Evolutionary conservation across 2,329 filamentous ascomycete species (phyloP).

Genomic region (Calcarisporium arbuscula): DNA sequence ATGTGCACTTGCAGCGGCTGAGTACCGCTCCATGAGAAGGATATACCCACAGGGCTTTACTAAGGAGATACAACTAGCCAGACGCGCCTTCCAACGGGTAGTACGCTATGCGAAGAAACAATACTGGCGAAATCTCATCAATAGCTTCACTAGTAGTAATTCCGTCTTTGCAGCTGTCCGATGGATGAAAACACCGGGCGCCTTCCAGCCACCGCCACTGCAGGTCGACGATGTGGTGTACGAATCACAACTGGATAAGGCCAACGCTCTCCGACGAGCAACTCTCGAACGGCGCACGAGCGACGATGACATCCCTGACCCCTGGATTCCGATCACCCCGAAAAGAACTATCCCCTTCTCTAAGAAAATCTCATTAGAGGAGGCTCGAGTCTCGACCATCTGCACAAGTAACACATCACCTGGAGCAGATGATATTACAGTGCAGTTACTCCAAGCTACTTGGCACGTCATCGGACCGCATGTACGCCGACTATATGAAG

Average conservation of each 20-base stretch:
- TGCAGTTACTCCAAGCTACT: neutral
- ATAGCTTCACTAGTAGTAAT: conserved; percentile 8
- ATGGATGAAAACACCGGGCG: conserved; percentile 8
- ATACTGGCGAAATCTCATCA: conserved; percentile 11
- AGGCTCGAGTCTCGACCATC: neutral
- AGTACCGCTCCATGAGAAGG: no score
- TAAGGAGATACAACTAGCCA: no score
- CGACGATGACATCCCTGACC: no score
- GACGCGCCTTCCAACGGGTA: conserved; percentile 7
- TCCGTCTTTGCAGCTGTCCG: conserved; percentile 10
- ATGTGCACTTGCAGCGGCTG: no score
- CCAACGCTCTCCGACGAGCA: no score
- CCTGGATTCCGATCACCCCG: no score
- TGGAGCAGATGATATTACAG: neutral
- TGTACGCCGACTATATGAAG: conserved; percentile 11
- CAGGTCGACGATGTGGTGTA: conserved; percentile 9
- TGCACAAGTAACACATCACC: conserved; percentile 1
- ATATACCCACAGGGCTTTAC: no score
- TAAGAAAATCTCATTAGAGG: neutral
- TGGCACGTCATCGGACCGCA: conserved; percentile 3
- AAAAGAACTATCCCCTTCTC: no score
- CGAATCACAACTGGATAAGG: no score
- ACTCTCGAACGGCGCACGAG: no score
- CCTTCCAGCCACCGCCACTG: conserved; percentile 12
- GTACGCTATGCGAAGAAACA: conserved; percentile 7